A percentile compares a stretch with the other conserved stretches of the same genome.
phyloP scores from a whole-genome alignment of 495 filamentous ascomycete species.

The Penicillium mononematosum region DNA sequence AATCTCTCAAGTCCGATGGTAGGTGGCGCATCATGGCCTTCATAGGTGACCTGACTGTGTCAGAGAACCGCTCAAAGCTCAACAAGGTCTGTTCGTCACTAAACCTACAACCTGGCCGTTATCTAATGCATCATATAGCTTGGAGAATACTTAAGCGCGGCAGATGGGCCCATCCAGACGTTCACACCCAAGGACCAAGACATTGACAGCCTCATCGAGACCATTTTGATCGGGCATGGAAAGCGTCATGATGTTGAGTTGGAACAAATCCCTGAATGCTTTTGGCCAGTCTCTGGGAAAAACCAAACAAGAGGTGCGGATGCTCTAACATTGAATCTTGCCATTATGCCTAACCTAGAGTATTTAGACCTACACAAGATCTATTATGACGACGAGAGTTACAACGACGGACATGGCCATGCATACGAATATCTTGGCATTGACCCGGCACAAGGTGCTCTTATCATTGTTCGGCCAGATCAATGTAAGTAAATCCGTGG shows the following conservation, averaged over 20 bases:
- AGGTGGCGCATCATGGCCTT: conserved; percentile 59
- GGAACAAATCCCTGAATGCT: conserved; percentile 56
- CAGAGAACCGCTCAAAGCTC: conserved; percentile 36
- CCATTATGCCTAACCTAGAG: neutral
- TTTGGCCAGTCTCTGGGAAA: conserved; percentile 58
- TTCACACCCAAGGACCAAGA: conserved; percentile 49
- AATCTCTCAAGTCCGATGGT: conserved; percentile 53
- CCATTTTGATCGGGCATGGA: conserved; percentile 54
- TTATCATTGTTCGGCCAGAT: conserved; percentile 65
- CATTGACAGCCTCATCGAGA: conserved; percentile 60
- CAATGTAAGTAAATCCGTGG: conserved; percentile 52
- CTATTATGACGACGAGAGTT: conserved; percentile 66
- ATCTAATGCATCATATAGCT: conserved; percentile 24
- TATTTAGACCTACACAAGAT: conserved; percentile 58
- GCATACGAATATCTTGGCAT: conserved; percentile 63
- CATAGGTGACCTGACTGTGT: conserved; percentile 53
- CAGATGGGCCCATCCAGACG: conserved; percentile 36
- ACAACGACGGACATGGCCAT: conserved; percentile 63
- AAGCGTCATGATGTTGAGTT: conserved; percentile 56
- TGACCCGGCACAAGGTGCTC: conserved; percentile 49
- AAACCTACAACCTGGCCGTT: neutral
- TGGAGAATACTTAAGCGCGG: conserved; percentile 36
- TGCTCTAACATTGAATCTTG: conserved; percentile 4
- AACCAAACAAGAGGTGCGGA: conserved; percentile 56
- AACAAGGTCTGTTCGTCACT: conserved; percentile 39